Percentiles rank a stretch among this genome's conserved stretches.
phyloP scores from a whole-genome alignment of 2,329 filamentous ascomycete genomes.

The Paracoccidioides lutzii region DNA sequence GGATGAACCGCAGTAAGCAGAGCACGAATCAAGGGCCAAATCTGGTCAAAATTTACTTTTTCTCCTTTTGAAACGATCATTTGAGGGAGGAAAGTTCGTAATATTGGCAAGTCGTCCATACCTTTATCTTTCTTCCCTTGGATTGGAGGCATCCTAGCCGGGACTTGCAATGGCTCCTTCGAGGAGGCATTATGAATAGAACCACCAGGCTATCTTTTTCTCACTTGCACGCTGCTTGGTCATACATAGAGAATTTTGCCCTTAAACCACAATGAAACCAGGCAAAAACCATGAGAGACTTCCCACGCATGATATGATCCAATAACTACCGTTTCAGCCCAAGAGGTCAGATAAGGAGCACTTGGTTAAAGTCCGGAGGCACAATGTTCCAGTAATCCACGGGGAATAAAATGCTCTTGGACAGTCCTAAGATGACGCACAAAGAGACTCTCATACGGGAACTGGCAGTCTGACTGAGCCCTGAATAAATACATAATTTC shows the following conservation, averaged over 20 bases:
- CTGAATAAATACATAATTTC: too few species aligned
- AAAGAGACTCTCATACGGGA: background rate
- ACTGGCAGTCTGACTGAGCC: background rate
- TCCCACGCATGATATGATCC: background rate
- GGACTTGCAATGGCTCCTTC: constrained; percentile 23
- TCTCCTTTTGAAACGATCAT: background rate
- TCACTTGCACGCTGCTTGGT: background rate
- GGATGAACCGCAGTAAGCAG: background rate
- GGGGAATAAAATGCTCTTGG: background rate
- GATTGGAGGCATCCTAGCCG: constrained; percentile 23
- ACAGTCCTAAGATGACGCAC: background rate
- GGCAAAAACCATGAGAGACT: background rate
- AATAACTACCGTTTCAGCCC: background rate
- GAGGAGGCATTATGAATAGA: constrained; percentile 9
- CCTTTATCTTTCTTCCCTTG: constrained; percentile 25
- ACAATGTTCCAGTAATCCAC: background rate
- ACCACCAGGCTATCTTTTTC: too few species aligned
- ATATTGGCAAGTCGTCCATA: constrained; percentile 9
- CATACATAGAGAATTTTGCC: background rate
- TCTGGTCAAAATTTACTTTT: background rate
- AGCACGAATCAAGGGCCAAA: background rate
- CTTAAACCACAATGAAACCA: background rate
- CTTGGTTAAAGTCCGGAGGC: background rate
- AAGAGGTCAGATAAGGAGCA: background rate
- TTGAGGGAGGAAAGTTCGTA: background rate